Percentiles rank a stretch among this genome's conserved stretches.
These are phyloP conservation scores for Trichoderma sp. DNA, from an alignment of 2,329 filamentous ascomycete species.

Conservation along the genomic window DNA sequence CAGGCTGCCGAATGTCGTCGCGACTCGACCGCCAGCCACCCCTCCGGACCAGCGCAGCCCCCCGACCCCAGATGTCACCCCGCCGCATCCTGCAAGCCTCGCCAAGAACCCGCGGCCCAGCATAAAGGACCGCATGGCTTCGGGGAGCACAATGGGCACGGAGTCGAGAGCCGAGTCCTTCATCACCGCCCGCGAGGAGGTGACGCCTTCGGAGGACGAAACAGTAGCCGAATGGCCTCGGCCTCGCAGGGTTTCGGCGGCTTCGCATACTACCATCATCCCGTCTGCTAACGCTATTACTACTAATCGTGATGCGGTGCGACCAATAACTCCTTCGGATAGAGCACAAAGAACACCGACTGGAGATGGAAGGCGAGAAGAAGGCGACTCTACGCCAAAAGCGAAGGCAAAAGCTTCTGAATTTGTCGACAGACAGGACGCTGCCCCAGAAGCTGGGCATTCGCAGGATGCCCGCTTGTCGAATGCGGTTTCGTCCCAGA, in stretches of 20 bases:
- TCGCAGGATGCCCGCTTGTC: neutral
- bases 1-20: slow-evolving; percentile 42
- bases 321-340: slow-evolving; percentile 40
- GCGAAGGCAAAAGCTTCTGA: slow-evolving; percentile 52
- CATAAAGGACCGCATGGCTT: slow-evolving; percentile 50
- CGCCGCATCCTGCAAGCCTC: slow-evolving; percentile 56
- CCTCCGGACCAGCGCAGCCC: slow-evolving; percentile 67
- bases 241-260: slow-evolving; percentile 41
- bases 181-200: slow-evolving; percentile 67
- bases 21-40: slow-evolving; percentile 52
- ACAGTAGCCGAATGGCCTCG: slow-evolving; percentile 46
- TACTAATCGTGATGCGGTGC: slow-evolving; percentile 22
- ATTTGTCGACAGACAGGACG: slow-evolving; percentile 62
- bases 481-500: slow-evolving; percentile 41
- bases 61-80: slow-evolving; percentile 75
- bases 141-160: slow-evolving; percentile 53
- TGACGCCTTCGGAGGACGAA: slow-evolving; percentile 63
- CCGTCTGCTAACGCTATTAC: slow-evolving; percentile 34
- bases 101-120: slow-evolving; percentile 47
- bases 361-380: slow-evolving; percentile 42
- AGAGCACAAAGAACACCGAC: slow-evolving; percentile 48
- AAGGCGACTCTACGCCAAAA: slow-evolving; percentile 44
- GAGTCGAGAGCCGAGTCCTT: slow-evolving; percentile 71
- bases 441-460: slow-evolving; percentile 42
- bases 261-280: slow-evolving; percentile 49